Percentiles rank a stretch among this genome's conserved stretches.
Conservation (phyloP, 225 moss, liverwort and hornwort species). For the Physcomitrellopsis africana region DNA sequence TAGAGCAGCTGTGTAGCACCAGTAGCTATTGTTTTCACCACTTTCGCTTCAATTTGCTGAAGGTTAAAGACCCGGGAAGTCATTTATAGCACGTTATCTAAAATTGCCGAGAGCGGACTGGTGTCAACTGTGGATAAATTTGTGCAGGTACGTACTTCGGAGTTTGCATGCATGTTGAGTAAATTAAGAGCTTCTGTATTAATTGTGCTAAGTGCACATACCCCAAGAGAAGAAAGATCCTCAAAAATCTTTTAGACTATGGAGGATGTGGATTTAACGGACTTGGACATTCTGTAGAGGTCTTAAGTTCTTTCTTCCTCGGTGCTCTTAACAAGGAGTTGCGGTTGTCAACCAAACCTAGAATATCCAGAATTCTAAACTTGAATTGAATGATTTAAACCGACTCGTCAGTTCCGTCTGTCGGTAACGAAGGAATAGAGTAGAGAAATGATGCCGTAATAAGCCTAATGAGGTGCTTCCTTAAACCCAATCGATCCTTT, state of each 20-base stretch:
- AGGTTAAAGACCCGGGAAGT: constrained; percentile 32
- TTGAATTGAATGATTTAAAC: not conserved
- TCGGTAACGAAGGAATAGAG: constrained; percentile 12
- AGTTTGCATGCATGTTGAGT: constrained; percentile 19
- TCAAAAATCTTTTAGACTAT: not conserved
- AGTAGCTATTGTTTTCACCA: constrained; percentile 30
- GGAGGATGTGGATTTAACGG: not conserved
- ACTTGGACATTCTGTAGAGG: constrained; percentile 6
- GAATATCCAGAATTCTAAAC: constrained; percentile 24
- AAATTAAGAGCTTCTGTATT: constrained; percentile 2
- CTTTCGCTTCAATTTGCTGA: constrained; percentile 26
- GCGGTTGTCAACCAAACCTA: not conserved
- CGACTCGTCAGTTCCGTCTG: not conserved
- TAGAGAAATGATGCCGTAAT: constrained; percentile 5
- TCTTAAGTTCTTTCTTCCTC: constrained; percentile 17
- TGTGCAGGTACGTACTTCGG: constrained; percentile 48
- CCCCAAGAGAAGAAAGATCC: constrained; percentile 8
- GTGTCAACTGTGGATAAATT: constrained; percentile 1
- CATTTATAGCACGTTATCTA: not conserved
- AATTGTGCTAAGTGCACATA: constrained; percentile 21
- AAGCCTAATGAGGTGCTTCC: not conserved
- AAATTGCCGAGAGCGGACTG: constrained; percentile 21
- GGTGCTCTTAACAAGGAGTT: not conserved
- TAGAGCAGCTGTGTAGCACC: constrained; percentile 24
- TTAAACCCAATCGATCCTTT: not conserved